phyloP scores from a whole-genome alignment of 2,329 filamentous ascomycete genomes.

The Phaeosphaeriaceae sp. region DNA sequence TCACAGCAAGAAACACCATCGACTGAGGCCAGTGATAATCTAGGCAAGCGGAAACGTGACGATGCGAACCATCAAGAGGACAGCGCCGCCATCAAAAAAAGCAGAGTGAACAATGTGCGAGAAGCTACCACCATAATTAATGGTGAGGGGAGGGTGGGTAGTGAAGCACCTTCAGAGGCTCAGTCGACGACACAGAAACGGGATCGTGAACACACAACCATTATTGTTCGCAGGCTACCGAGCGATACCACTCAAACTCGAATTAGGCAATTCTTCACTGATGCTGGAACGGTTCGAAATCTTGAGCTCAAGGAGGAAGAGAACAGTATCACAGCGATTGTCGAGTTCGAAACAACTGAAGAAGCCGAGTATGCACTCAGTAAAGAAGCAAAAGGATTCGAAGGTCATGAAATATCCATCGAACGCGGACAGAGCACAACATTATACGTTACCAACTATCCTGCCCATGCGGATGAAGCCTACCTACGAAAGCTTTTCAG shows the following conservation, averaged over 20 bases:
- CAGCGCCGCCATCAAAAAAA: conserved; percentile 69
- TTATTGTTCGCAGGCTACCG: conserved; percentile 82
- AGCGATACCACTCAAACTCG: conserved; percentile 71
- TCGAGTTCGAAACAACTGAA: conserved; percentile 83
- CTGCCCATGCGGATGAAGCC: conserved; percentile 73
- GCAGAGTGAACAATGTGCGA: conserved; percentile 54
- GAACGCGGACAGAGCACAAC: conserved; percentile 78
- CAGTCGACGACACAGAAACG: conserved; percentile 63
- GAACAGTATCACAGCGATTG: conserved; percentile 70
- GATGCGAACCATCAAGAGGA: conserved; percentile 56
- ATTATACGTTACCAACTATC: conserved; percentile 90
- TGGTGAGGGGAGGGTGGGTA: conserved; percentile 21
- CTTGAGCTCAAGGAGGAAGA: conserved; percentile 71
- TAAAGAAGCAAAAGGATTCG: conserved; percentile 80
- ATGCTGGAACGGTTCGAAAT: conserved; percentile 83
- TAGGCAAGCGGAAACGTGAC: conserved; percentile 75
- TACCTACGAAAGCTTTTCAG: conserved; percentile 71
- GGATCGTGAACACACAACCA: conserved; percentile 87
- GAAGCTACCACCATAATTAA: conserved; percentile 23
- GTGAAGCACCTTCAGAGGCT: conserved; percentile 46
- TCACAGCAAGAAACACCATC: conserved; percentile 21
- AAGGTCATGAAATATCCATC: conserved; percentile 75
- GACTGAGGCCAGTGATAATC: conserved; percentile 52
- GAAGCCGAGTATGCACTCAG: conserved; percentile 83
- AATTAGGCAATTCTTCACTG: conserved; percentile 87